Evolutionary conservation across 768 basidiomycete genomes (phyloP).

Genomic region (Lentinula sp.): DNA sequence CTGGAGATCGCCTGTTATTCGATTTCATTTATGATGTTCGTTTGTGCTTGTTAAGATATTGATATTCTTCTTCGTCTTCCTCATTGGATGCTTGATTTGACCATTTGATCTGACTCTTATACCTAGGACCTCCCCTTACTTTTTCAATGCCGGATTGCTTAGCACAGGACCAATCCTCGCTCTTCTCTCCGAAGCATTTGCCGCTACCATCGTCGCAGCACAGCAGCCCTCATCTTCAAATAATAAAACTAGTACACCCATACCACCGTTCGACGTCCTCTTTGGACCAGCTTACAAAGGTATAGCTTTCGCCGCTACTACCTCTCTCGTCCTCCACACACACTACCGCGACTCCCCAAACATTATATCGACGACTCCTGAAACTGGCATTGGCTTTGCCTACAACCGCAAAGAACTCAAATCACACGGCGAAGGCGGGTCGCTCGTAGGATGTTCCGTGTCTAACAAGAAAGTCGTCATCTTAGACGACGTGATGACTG

Average conservation of each 20-base stretch:
- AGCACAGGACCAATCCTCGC: slow-evolving; percentile 78
- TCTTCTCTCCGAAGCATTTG: slow-evolving; percentile 76
- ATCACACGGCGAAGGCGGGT: slow-evolving; percentile 93
- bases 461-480: slow-evolving; percentile 78
- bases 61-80: not conserved
- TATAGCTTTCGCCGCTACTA: slow-evolving; percentile 86
- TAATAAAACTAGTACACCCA: not conserved
- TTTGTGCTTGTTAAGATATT: too few relatives aligned
- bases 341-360: slow-evolving; percentile 38
- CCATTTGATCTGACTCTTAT: not conserved
- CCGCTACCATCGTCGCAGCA: slow-evolving; percentile 65
- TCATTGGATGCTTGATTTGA: not conserved
- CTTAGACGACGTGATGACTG: slow-evolving; percentile 95
- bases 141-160: slow-evolving; percentile 92
- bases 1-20: too few relatives aligned
- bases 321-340: slow-evolving; percentile 68
- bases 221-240: slow-evolving; percentile 20
- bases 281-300: slow-evolving; percentile 99
- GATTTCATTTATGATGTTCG: too few relatives aligned
- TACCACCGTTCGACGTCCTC: slow-evolving; percentile 67
- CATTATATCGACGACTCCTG: not conserved
- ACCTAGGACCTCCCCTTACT: slow-evolving; percentile 83
- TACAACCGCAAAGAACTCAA: slow-evolving; percentile 96
- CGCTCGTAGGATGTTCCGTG: slow-evolving; percentile 82
- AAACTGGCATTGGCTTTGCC: slow-evolving; percentile 58